Evolutionary conservation across 257 asterid genomes (phyloP).

Genomic region (Nicotiana tabacum): DNA sequence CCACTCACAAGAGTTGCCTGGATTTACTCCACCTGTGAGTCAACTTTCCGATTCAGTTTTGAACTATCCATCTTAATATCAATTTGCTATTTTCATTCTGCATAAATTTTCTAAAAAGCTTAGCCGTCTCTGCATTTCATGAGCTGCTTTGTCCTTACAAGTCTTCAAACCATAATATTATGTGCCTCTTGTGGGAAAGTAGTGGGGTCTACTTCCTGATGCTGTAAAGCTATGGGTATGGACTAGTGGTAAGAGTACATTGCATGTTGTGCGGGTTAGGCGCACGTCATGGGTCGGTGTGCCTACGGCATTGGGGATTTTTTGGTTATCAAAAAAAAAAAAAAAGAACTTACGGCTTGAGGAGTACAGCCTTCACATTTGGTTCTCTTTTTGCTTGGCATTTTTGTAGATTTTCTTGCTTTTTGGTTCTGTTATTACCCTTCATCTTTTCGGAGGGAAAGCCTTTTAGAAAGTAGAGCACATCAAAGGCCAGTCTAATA

Average conservation of each 20-base stretch:
- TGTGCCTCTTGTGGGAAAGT: background rate
- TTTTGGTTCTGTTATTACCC: background rate
- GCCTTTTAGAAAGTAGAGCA: background rate
- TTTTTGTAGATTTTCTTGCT: background rate
- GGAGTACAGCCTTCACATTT: background rate
- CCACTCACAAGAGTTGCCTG: slow-evolving; percentile 73
- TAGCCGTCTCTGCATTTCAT: background rate
- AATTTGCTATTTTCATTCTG: background rate
- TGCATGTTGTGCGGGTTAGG: background rate
- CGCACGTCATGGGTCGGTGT: background rate
- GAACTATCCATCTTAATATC: background rate
- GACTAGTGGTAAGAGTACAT: background rate
- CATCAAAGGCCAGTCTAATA: background rate
- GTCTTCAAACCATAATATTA: background rate
- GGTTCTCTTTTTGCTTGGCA: background rate
- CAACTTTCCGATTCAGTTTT: slow-evolving; percentile 1
- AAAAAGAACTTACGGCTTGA: background rate
- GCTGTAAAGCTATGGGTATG: background rate
- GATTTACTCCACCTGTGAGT: slow-evolving; percentile 79
- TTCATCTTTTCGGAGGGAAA: background rate
- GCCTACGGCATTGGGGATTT: too few species aligned
- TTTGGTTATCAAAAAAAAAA: too few species aligned
- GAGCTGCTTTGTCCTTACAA: background rate
- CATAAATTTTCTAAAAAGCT: background rate
- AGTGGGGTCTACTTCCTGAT: background rate